These are phyloP conservation scores for Elongisporangium anandrum DNA, from an alignment of 352 stramenopile species.

Conservation along the genomic window DNA sequence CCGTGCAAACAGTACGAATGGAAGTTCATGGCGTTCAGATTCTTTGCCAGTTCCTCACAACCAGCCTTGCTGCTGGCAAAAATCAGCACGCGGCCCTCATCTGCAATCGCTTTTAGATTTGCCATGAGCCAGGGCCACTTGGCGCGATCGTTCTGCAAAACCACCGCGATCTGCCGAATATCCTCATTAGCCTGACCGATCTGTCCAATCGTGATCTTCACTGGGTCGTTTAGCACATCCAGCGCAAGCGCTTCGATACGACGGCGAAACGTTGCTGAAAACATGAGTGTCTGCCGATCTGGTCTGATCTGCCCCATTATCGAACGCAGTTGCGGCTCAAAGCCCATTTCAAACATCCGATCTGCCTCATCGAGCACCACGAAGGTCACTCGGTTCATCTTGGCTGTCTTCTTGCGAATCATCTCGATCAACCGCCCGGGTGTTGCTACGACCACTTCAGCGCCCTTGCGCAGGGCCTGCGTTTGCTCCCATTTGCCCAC, in stretches of 20 bases:
- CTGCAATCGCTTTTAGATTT: constrained; percentile 48
- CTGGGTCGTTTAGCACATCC: constrained; percentile 75
- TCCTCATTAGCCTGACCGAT: constrained; percentile 88
- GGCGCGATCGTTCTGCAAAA: constrained; percentile 60
- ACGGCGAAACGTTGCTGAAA: constrained; percentile 80
- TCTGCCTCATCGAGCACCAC: constrained; percentile 88
- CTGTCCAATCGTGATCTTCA: constrained; percentile 79
- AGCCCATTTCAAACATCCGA: constrained; percentile 89
- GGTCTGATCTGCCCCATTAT: constrained; percentile 81
- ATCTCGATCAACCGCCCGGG: constrained; percentile 81
- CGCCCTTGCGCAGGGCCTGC: constrained; percentile 61
- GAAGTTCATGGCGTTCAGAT: constrained; percentile 38
- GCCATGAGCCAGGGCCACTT: constrained; percentile 88
- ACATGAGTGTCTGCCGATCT: constrained; percentile 85
- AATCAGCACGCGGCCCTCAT: constrained; percentile 76
- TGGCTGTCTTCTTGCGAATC: constrained; percentile 67
- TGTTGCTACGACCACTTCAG: constrained; percentile 77
- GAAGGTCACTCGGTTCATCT: constrained; percentile 73
- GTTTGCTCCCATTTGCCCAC: constrained; percentile 86
- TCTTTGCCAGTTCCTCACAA: constrained; percentile 80
- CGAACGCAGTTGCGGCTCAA: constrained; percentile 79
- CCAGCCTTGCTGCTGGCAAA: constrained; percentile 85
- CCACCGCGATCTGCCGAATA: constrained; percentile 79
- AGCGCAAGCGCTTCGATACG: constrained; percentile 66
- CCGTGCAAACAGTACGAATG: constrained; percentile 59